Evolutionary conservation across 257 asterid genomes (phyloP).

Genomic region (Capsicum baccatum): DNA sequence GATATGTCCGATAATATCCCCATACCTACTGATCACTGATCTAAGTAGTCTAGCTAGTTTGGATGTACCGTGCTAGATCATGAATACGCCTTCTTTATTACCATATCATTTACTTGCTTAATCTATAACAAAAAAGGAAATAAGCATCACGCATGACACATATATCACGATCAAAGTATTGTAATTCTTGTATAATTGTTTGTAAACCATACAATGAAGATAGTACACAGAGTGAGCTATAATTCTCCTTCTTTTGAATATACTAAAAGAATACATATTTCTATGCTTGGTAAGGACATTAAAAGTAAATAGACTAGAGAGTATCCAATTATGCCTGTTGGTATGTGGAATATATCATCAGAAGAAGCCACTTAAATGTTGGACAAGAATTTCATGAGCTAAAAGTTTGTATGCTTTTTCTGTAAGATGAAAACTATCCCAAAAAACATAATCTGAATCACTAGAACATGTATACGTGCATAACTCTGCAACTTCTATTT

Average conservation of each 20-base stretch:
- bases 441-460: slow-evolving; percentile 29
- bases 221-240: background rate
- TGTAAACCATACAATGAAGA: background rate
- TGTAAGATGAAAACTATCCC: slow-evolving; percentile 36
- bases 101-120: background rate
- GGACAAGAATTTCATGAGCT: slow-evolving; percentile 10
- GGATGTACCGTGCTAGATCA: background rate
- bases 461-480: slow-evolving; percentile 29
- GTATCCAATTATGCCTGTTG: background rate
- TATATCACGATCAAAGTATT: background rate
- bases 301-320: background rate
- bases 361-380: slow-evolving; percentile 20
- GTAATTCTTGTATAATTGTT: background rate
- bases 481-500: slow-evolving; percentile 27
- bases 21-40: slow-evolving; percentile 1
- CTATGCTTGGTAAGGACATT: background rate
- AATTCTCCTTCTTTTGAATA: background rate
- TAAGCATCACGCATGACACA: background rate
- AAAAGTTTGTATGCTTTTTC: slow-evolving; percentile 30
- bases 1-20: background rate
- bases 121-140: background rate
- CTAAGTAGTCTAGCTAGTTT: background rate
- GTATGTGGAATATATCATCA: background rate
- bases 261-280: background rate
- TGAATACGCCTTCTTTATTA: background rate